phyloP scores from a whole-genome alignment of 2,329 filamentous ascomycete species.

The Clonostachys rhizophaga region DNA sequence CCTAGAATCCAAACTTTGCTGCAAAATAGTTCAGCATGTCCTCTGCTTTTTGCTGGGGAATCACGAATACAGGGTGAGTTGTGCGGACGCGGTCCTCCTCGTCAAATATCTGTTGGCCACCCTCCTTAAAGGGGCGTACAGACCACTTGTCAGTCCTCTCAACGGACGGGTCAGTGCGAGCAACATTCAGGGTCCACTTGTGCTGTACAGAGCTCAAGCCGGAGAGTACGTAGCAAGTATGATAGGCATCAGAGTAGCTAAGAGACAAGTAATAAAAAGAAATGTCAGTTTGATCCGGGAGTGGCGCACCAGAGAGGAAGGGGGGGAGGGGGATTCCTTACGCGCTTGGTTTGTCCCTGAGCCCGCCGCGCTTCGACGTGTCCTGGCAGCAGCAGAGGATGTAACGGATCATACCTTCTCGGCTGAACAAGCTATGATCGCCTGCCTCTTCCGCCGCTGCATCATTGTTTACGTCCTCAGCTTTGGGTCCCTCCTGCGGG shows the following conservation, averaged over 20 bases:
- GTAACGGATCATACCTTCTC: slow-evolving; percentile 82
- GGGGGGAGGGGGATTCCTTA: slow-evolving; percentile 37
- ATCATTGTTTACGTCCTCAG: slow-evolving; percentile 4
- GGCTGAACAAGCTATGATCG: slow-evolving; percentile 62
- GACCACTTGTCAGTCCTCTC: slow-evolving; percentile 35
- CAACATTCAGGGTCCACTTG: slow-evolving; percentile 42
- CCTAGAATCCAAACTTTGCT: slow-evolving; percentile 49
- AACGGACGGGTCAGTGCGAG: slow-evolving; percentile 23
- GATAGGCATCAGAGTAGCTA: slow-evolving; percentile 80
- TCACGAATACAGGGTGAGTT: slow-evolving; percentile 80
- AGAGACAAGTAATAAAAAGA: slow-evolving; percentile 1
- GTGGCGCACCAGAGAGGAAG: not conserved
- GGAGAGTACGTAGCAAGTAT: slow-evolving; percentile 86
- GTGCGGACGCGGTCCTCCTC: slow-evolving; percentile 64
- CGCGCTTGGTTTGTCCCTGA: slow-evolving; percentile 92
- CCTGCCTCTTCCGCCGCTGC: slow-evolving; percentile 15
- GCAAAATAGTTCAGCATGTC: slow-evolving; percentile 62
- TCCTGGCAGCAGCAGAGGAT: slow-evolving; percentile 87
- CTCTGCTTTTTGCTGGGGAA: slow-evolving; percentile 67
- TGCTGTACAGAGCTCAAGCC: slow-evolving; percentile 83
- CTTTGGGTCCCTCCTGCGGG: slow-evolving; percentile 21
- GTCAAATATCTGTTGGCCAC: slow-evolving; percentile 62
- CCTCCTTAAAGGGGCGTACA: slow-evolving; percentile 44
- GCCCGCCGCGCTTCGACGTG: slow-evolving; percentile 63
- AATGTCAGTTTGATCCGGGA: not conserved